A percentile compares a stretch with the other conserved stretches of the same genome.
These are phyloP conservation scores for Plectranthus barbatus DNA, from an alignment of 257 asterid genomes.

Conservation along the genomic window DNA sequence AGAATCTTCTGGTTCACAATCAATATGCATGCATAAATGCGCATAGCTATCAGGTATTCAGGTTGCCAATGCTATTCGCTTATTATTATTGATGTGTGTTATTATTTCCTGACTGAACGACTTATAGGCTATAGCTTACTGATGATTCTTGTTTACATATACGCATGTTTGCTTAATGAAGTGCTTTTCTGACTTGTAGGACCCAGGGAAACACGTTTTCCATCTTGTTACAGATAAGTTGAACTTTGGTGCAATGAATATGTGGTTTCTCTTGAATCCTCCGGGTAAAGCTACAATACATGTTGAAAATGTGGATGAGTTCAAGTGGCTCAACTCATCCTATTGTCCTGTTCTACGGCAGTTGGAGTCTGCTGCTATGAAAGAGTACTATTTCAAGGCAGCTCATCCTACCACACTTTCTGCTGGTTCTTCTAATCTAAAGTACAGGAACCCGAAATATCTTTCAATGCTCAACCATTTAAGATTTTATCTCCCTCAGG, in stretches of 20 bases:
- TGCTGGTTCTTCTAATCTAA: conserved; percentile 88
- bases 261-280: conserved; percentile 98
- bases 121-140: background rate
- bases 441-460: conserved; percentile 95
- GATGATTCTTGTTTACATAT: background rate
- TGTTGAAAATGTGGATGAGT: conserved; percentile 94
- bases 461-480: conserved; percentile 98
- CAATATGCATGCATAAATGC: background rate
- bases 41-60: background rate
- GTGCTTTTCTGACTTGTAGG: conserved; percentile 47
- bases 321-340: conserved; percentile 95
- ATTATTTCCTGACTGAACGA: conserved; percentile 5
- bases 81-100: conserved; percentile 4
- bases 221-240: conserved; percentile 97
- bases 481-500: conserved; percentile 92
- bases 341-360: conserved; percentile 89
- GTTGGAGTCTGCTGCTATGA: conserved; percentile 94
- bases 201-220: conserved; percentile 88
- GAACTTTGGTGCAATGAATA: conserved; percentile 98
- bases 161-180: background rate
- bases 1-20: background rate
- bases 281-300: conserved; percentile 96
- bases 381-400: conserved; percentile 93
- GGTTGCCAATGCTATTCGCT: background rate
- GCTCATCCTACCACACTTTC: conserved; percentile 88